These are phyloP conservation scores for Phytophthora litchii DNA, from an alignment of 352 stramenopile species.

Conservation along the genomic window DNA sequence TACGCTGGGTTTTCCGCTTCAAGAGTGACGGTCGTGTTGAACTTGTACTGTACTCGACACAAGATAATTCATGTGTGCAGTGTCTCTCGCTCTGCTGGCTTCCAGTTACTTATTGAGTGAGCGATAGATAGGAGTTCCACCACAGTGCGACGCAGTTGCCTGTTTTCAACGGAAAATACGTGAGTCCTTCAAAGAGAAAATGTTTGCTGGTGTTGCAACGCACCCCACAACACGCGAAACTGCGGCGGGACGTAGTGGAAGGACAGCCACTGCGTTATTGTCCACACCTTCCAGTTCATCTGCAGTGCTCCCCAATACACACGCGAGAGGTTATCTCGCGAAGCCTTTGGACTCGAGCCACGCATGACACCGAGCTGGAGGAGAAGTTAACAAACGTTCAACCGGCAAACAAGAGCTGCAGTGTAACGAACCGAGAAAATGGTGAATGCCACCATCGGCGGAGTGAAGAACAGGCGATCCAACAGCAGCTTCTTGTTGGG, in stretches of 20 bases:
- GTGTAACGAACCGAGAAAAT: constrained; percentile 59
- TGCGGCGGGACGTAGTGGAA: constrained; percentile 80
- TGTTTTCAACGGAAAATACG: constrained; percentile 31
- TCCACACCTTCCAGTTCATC: constrained; percentile 82
- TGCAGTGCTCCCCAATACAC: constrained; percentile 59
- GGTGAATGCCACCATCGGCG: constrained; percentile 69
- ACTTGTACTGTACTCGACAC: constrained; percentile 26
- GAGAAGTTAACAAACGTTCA: neutral
- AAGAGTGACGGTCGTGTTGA: constrained; percentile 24
- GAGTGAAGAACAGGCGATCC: constrained; percentile 70
- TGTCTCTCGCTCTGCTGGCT: constrained; percentile 4
- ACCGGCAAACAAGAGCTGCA: neutral
- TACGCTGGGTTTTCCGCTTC: neutral
- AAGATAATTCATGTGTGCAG: constrained; percentile 34
- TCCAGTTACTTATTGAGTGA: constrained; percentile 51
- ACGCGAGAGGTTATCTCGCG: constrained; percentile 44
- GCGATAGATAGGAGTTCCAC: constrained; percentile 84
- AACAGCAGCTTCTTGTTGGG: constrained; percentile 79
- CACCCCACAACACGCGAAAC: constrained; percentile 77
- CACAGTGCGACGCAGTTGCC: constrained; percentile 74
- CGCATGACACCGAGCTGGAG: constrained; percentile 64
- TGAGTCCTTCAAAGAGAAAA: constrained; percentile 12
- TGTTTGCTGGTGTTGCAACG: constrained; percentile 22
- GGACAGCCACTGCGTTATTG: constrained; percentile 70
- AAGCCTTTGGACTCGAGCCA: constrained; percentile 52